Percentiles rank a stretch among this genome's conserved stretches.
These are phyloP conservation scores for Nepenthes mirabilis DNA, from an alignment of 148 eudicot genomes.

Conservation along the genomic window DNA sequence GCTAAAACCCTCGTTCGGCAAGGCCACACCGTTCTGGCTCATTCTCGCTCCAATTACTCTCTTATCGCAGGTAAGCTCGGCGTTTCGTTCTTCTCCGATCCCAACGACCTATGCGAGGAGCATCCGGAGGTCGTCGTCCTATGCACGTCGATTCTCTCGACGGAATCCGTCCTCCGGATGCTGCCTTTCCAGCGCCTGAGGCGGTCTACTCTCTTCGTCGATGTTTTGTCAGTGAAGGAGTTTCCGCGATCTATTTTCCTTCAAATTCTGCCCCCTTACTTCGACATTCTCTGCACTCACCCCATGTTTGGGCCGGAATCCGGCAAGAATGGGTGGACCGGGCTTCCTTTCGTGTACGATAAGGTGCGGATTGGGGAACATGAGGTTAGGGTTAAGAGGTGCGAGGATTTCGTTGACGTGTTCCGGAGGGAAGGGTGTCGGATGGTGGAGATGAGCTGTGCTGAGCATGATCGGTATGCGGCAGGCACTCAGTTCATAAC, in stretches of 20 bases:
- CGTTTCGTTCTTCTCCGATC: conserved; percentile 22
- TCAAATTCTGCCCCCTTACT: conserved; percentile 42
- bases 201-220: conserved; percentile 20
- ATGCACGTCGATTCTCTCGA: conserved; percentile 38
- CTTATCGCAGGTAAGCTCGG: conserved; percentile 15
- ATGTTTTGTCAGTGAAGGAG: conserved; percentile 22
- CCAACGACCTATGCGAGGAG: conserved; percentile 34
- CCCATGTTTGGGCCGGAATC: conserved; percentile 91
- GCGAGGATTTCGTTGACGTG: conserved; percentile 35
- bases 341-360: conserved; percentile 59
- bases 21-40: conserved; percentile 29
- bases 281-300: conserved; percentile 75
- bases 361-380: conserved; percentile 49
- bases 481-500: conserved; percentile 78
- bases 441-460: conserved; percentile 72
- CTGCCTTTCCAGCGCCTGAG: conserved; percentile 21
- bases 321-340: conserved; percentile 50
- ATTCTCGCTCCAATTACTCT: conserved; percentile 25
- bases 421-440: conserved; percentile 52
- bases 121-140: conserved; percentile 35
- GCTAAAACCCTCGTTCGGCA: conserved; percentile 29
- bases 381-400: conserved; percentile 27
- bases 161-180: conserved; percentile 20
- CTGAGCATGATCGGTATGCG: conserved; percentile 56
- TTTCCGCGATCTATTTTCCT: conserved; percentile 16